Conservation (phyloP, 2,329 filamentous ascomycete genomes). For the Xylaria sp. region DNA sequence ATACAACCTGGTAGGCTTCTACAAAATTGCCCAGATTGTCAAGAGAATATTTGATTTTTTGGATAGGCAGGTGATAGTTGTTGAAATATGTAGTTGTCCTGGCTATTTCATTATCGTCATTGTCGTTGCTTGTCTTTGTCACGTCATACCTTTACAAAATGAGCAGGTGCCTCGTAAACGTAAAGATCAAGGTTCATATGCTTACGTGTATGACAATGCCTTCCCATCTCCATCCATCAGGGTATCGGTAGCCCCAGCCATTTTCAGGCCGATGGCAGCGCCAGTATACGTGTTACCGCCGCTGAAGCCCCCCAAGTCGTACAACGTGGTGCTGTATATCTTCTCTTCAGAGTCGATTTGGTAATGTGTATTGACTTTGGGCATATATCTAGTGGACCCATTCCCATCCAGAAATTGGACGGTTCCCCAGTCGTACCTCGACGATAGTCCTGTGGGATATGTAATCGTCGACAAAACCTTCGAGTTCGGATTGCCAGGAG, state of each 20-base stretch:
- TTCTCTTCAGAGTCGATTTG: background rate
- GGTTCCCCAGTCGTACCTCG: background rate
- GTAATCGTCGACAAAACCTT: background rate
- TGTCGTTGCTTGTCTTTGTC: background rate
- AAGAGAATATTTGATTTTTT: background rate
- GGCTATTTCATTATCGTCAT: background rate
- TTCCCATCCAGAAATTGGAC: background rate
- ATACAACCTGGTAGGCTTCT: background rate
- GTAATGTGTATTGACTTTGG: background rate
- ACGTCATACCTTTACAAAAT: background rate
- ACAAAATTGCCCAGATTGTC: background rate
- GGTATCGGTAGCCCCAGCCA: background rate
- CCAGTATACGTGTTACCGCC: background rate
- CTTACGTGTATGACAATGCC: background rate
- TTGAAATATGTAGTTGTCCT: slow-evolving; percentile 1
- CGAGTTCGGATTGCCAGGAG: background rate
- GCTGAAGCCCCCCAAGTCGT: background rate
- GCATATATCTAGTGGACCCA: background rate
- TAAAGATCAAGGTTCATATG: background rate
- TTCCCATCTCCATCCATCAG: background rate
- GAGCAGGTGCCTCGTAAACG: background rate
- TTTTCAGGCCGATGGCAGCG: background rate
- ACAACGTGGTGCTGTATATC: background rate
- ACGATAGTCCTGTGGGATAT: background rate
- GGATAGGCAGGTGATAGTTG: background rate